phyloP scores from a whole-genome alignment of 1,139 yeast genomes.

The Yamadazyma buinensis region DNA sequence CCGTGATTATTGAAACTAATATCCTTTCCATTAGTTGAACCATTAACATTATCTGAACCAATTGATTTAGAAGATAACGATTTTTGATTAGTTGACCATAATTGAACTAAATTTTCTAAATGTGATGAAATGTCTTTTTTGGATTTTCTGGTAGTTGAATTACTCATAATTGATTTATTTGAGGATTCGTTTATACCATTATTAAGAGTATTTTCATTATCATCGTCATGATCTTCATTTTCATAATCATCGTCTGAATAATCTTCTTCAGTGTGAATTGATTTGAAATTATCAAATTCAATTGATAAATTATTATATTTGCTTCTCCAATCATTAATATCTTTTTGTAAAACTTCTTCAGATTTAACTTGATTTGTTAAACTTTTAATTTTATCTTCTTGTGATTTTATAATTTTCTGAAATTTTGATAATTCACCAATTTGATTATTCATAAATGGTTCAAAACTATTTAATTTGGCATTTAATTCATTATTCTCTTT shows the following conservation, averaged over 20 bases:
- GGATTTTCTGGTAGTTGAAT: slow-evolving; percentile 21
- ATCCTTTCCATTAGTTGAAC: not conserved
- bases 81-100: slow-evolving; percentile 24
- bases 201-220: slow-evolving; percentile 17
- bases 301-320: slow-evolving; percentile 42
- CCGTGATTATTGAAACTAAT: slow-evolving; percentile 8
- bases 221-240: slow-evolving; percentile 25
- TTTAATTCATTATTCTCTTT: slow-evolving; percentile 43
- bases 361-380: slow-evolving; percentile 42
- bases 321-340: slow-evolving; percentile 45
- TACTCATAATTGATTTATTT: slow-evolving; percentile 26
- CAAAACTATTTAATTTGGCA: slow-evolving; percentile 42
- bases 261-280: slow-evolving; percentile 30
- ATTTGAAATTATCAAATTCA: slow-evolving; percentile 43
- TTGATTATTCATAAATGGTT: slow-evolving; percentile 54
- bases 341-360: slow-evolving; percentile 43
- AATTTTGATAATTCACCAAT: slow-evolving; percentile 50
- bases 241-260: slow-evolving; percentile 26
- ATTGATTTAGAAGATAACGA: not conserved
- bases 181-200: slow-evolving; percentile 13
- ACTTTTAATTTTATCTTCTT: slow-evolving; percentile 43
- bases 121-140: slow-evolving; percentile 37
- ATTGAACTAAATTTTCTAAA: slow-evolving; percentile 34
- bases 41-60: not conserved
- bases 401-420: slow-evolving; percentile 53